Evolutionary conservation across 148 eudicot genomes (phyloP), one percentile per base, ranked within the genome.

Genomic region (Cornus florida): DNA sequence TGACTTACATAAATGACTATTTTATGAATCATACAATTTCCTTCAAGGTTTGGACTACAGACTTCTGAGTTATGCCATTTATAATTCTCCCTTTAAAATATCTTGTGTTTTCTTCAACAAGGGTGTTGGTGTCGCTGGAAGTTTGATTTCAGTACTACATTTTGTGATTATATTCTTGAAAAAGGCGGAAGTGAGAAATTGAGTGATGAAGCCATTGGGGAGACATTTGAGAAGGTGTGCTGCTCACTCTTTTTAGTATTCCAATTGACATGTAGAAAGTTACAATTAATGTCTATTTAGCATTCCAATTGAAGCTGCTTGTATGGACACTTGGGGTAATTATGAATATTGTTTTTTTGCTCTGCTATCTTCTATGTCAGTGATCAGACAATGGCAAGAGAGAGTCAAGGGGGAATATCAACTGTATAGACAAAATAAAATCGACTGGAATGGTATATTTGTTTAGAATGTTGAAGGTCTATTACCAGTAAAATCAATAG

Each of bases 401-500:
- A 94, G 82, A 89, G 91, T 71, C 98, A 94, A 83, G 70, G n/a
- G n/a, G n/a, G n/a, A n/a, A n/a, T n/a, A n/a, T n/a, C 86, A 93
- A 43, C 39, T 64, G 22, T 10, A 73, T 35, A 5, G 33, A 66
- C 17, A 70, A 39, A 28, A 14, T 46, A 73, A 23, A 67, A 57
- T 16, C 17, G 6, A 57, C 4, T 57, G 62, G 20, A 57, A 57
- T 57, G 13, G 6, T 13, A 57, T 57, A 19, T 2, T 0, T 5
- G 9, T 57, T 73, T 39, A 20, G 41, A 69, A 46, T 23, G 57
- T 24, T 19, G 46, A 79, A 48, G 79, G 75, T 64, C 20, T 59
- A 69, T 59, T 80, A 96, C 99, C 99, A 66, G 99, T 96, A 79
- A 96, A 96, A 86, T 96, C 99, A 85, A 96, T 90, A 77, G 98